These are phyloP conservation scores for Alternaria alternata DNA, from an alignment of 2,329 filamentous ascomycete genomes.

Conservation along the genomic window DNA sequence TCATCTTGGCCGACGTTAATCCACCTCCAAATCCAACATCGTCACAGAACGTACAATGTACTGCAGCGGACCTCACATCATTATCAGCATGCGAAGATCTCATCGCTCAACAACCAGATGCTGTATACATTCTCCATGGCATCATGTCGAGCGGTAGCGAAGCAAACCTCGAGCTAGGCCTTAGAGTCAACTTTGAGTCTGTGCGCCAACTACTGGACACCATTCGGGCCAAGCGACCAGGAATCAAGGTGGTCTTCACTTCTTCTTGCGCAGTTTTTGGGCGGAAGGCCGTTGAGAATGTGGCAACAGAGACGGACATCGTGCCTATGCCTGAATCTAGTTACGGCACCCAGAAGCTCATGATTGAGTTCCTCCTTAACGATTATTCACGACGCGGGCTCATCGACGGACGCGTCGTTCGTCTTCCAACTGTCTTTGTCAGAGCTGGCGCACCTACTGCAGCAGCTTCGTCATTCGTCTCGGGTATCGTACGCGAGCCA, in stretches of 20 bases:
- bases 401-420: conserved; percentile 65
- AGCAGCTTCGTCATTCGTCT: conserved; percentile 70
- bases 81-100: conserved; percentile 32
- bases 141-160: conserved; percentile 73
- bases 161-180: conserved; percentile 66
- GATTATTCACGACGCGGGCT: conserved; percentile 68
- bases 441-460: conserved; percentile 67
- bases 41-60: conserved; percentile 59
- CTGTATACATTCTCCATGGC: conserved; percentile 68
- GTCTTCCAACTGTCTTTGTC: conserved; percentile 69
- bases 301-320: conserved; percentile 49
- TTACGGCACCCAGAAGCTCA: conserved; percentile 70
- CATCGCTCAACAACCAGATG: conserved; percentile 42
- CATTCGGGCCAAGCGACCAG: conserved; percentile 59
- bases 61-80: conserved; percentile 63
- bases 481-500: conserved; percentile 71
- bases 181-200: conserved; percentile 68
- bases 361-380: conserved; percentile 69
- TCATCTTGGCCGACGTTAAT: conserved; percentile 67
- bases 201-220: conserved; percentile 64
- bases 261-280: conserved; percentile 71
- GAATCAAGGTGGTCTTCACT: conserved; percentile 67
- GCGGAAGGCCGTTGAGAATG: conserved; percentile 59
- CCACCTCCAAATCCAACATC: conserved; percentile 58
- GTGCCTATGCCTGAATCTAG: conserved; percentile 69